Evolutionary conservation across 1,139 yeast species (phyloP), one percentile per base, ranked within the genome.

Genomic region (Candida frijolesensis): DNA sequence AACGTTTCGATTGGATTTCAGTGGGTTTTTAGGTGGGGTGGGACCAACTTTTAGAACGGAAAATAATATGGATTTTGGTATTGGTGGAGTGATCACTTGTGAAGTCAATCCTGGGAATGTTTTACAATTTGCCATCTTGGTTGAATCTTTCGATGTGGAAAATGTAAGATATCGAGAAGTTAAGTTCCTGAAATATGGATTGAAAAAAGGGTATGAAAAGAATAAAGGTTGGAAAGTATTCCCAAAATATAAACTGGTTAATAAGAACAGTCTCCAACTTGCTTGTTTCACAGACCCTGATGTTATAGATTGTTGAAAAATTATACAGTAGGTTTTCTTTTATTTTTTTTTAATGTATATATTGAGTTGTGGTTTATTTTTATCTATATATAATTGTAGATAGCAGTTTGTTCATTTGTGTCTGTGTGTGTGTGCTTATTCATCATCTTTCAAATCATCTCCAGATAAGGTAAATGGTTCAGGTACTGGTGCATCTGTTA

Each of bases 401-500:
- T 4, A 9, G 7, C 29, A 9, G 7, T 42, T 19, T 42, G 9
- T n/a, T 32, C 11, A 18, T 42, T 30, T n/a, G 18, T 32, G n/a
- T 18, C 22, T 19, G 15, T 22, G 10, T 16, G 27, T 11, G 16
- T 12, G 16, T 29, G 22, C 16, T 44, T 33, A 45, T 10, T 45
- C 40, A 19, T 42, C 76, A 51, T 71, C 71, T 52, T 71, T 67
- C 57, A 76, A 70, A 56, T 80, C 83, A 46, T 74, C 81, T n/a
- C 78, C 82, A 55, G 74, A 71, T 60, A 84, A 83, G 11, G 76
- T 77, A 65, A 94, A 94, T 49, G 97, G 95, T 58, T 87, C 86
- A 33, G 98, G 98, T 47, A 91, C 62, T 46, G 98, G 97, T 0
- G 98, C 98, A 60, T 90, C 96, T 30, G 84, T 86, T 54, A 83